A percentile compares a stretch with the other conserved stretches of the same genome.
Evolutionary conservation across 208 protist species (phyloP).

Genomic region (Leishmania martiniquensis): DNA sequence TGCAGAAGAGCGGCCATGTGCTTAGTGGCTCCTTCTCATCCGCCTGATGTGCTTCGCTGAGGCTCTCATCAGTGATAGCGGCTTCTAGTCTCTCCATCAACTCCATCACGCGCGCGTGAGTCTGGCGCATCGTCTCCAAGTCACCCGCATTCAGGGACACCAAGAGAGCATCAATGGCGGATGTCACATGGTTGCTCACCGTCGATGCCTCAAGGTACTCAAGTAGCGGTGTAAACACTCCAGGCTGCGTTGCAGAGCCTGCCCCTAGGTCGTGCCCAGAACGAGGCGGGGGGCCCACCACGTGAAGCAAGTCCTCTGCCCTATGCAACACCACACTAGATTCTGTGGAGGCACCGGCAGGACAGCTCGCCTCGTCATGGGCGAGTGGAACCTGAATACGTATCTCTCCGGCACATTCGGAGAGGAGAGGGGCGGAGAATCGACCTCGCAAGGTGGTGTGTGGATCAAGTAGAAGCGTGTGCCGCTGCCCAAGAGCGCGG

Average conservation of each 20-base stretch:
- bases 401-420: slow-evolving; percentile 30
- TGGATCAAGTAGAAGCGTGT: slow-evolving; percentile 60
- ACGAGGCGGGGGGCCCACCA: background rate
- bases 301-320: slow-evolving; percentile 59
- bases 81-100: slow-evolving; percentile 52
- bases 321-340: slow-evolving; percentile 29
- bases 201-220: slow-evolving; percentile 59
- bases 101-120: slow-evolving; percentile 57
- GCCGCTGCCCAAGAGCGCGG: slow-evolving; percentile 58
- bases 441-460: slow-evolving; percentile 9
- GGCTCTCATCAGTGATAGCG: slow-evolving; percentile 37
- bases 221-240: slow-evolving; percentile 17
- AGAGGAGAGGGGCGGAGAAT: slow-evolving; percentile 33
- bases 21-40: slow-evolving; percentile 30
- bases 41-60: background rate
- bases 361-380: background rate
- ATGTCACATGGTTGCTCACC: slow-evolving; percentile 44
- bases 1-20: slow-evolving; percentile 72
- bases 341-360: background rate
- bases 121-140: slow-evolving; percentile 51
- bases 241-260: background rate
- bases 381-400: slow-evolving; percentile 15
- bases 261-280: background rate
- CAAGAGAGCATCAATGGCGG: slow-evolving; percentile 55
- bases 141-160: slow-evolving; percentile 46